Conservation (phyloP, 352 stramenopile species). For the Paralagenidium karlingii region DNA sequence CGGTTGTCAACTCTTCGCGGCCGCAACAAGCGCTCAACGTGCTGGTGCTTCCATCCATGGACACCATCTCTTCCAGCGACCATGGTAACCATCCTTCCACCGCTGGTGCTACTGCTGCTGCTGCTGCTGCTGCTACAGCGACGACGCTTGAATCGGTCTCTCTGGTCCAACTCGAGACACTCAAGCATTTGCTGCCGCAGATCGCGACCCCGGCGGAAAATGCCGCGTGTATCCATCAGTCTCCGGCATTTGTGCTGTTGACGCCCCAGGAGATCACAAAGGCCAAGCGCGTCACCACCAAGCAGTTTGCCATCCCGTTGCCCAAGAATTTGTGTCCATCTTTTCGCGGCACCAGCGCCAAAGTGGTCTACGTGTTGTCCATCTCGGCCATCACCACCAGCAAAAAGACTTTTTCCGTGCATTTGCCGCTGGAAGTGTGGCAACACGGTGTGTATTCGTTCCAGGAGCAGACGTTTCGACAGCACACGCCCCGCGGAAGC, state of each 20-base stretch:
- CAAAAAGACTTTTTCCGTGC: conserved; percentile 24
- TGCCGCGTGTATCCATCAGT: conserved; percentile 43
- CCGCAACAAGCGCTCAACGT: too few species aligned
- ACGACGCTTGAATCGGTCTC: conserved; percentile 17
- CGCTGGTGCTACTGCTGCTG: conserved; percentile 80
- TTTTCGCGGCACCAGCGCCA: conserved; percentile 36
- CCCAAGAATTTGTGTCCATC: conserved; percentile 31
- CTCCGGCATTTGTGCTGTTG: conserved; percentile 31
- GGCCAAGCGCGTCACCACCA: conserved; percentile 6
- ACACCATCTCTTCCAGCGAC: too few species aligned
- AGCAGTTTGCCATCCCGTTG: conserved; percentile 31
- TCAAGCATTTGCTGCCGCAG: conserved; percentile 10
- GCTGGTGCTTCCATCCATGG: too few species aligned
- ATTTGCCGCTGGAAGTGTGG: conserved; percentile 54
- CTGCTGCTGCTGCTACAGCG: conserved; percentile 70
- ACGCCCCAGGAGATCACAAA: conserved; percentile 22
- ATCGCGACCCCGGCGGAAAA: conserved; percentile 22
- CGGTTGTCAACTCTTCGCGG: too few species aligned
- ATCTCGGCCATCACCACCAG: conserved; percentile 18
- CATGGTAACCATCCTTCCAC: too few species aligned
- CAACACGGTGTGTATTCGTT: conserved; percentile 36
- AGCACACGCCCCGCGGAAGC: too few species aligned
- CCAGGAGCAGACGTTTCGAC: conserved; percentile 11
- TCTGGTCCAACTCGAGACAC: conserved; percentile 6
- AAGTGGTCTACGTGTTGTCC: conserved; percentile 49